phyloP scores from a whole-genome alignment of 495 filamentous ascomycete genomes.

The Daldinia decipiens region DNA sequence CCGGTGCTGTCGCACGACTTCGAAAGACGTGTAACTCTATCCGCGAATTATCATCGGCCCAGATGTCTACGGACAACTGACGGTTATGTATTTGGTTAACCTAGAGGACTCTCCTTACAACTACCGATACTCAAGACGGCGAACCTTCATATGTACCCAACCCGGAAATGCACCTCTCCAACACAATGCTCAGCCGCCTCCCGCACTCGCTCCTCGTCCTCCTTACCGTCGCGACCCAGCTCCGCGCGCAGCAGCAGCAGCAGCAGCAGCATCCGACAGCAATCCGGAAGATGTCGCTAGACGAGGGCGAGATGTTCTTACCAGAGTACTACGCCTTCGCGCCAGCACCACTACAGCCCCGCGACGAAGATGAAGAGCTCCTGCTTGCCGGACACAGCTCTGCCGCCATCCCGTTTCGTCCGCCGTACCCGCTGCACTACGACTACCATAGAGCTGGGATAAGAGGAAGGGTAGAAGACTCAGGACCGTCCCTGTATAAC shows the following conservation, averaged over 20 bases:
- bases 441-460: constrained; percentile 19
- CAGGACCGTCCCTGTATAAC: constrained; percentile 40
- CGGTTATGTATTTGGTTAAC: background rate
- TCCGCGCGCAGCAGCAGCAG: constrained; percentile 45
- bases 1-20: background rate
- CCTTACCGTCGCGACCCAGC: constrained; percentile 50
- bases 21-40: background rate
- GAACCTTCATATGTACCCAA: background rate
- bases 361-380: constrained; percentile 35
- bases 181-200: constrained; percentile 53
- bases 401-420: constrained; percentile 44
- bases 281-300: constrained; percentile 78
- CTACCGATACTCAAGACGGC: background rate
- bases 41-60: background rate
- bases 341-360: constrained; percentile 36
- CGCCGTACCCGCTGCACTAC: constrained; percentile 53
- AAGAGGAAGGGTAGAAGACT: constrained; percentile 22
- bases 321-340: constrained; percentile 66
- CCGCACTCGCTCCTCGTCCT: constrained; percentile 63
- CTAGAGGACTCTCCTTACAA: background rate
- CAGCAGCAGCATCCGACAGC: constrained; percentile 56
- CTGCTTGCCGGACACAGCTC: constrained; percentile 46
- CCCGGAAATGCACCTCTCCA: constrained; percentile 52
- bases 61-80: background rate
- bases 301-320: constrained; percentile 89